These are phyloP conservation scores for Wolfiporia cocos DNA, from an alignment of 1,284 basidiomycete genomes.

Conservation along the genomic window DNA sequence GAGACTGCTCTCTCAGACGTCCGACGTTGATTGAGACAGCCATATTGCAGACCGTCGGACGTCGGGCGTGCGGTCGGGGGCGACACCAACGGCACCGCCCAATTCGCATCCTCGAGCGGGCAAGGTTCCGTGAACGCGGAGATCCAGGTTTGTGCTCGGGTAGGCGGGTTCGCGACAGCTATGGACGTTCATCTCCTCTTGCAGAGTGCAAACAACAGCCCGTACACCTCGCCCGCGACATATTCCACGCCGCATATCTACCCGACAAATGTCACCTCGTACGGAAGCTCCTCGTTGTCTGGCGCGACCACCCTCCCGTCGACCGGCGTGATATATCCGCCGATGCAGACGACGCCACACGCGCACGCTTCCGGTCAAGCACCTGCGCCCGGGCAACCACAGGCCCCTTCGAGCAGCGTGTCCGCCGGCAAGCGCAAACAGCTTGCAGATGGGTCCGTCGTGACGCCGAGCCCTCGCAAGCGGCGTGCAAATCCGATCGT, in stretches of 20 bases:
- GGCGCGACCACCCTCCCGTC: constrained; percentile 7
- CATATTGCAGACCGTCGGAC: constrained; percentile 1
- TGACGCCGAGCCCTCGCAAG: constrained; percentile 10
- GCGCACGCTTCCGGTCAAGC: background rate
- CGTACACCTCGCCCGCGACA: constrained; percentile 3
- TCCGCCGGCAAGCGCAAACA: constrained; percentile 1
- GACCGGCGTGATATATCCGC: background rate
- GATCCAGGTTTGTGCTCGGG: constrained; percentile 2
- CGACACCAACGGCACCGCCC: background rate
- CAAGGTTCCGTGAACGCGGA: background rate
- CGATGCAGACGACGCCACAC: background rate
- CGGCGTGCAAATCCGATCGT: constrained; percentile 5
- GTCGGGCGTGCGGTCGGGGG: background rate
- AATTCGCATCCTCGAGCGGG: background rate
- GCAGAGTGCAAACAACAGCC: background rate
- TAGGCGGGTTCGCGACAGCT: background rate
- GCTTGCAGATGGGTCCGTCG: constrained; percentile 6
- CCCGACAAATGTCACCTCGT: constrained; percentile 7
- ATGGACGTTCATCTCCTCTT: background rate
- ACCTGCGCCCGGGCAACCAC: background rate
- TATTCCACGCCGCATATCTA: constrained; percentile 5
- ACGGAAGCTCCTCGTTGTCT: constrained; percentile 8
- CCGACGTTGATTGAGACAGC: background rate
- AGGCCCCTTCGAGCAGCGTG: background rate
- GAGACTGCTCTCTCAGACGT: background rate